Conservation (phyloP, 176 grass and related monocot genomes). For the Aegilops longissima region DNA sequence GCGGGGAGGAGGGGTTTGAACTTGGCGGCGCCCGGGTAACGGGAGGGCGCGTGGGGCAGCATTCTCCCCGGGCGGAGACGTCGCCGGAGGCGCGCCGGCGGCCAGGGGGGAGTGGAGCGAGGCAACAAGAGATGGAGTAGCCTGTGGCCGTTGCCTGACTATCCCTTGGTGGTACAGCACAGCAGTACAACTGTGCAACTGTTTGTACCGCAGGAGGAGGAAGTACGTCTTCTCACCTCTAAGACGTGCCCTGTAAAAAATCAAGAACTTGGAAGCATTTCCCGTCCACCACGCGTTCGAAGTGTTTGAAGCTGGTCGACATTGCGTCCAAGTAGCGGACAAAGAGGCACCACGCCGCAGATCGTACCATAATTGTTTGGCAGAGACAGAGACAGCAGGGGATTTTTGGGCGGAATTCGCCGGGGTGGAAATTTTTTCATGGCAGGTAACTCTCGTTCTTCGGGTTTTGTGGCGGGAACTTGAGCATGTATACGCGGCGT, state of each 20-base stretch:
- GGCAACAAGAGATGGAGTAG: not conserved
- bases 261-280: not conserved
- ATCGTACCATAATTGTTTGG: not conserved
- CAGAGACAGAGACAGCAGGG: too few species aligned
- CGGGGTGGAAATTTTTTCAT: not conserved
- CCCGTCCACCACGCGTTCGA: not conserved
- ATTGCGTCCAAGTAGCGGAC: not conserved
- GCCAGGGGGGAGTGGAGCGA: not conserved
- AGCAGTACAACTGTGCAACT: not conserved
- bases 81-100: conserved; percentile 28
- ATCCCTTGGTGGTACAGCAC: not conserved
- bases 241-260: not conserved
- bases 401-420: not conserved
- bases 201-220: not conserved
- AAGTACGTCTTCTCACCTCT: not conserved
- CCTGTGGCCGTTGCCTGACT: not conserved
- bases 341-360: not conserved
- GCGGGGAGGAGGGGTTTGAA: conserved; percentile 30
- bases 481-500: not conserved
- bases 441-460: not conserved
- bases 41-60: conserved; percentile 35
- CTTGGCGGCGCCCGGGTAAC: conserved; percentile 15
- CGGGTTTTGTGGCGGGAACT: conserved; percentile 7
- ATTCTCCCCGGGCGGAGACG: conserved; percentile 14
- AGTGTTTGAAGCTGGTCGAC: not conserved